Base-by-base conservation (phyloP, 768 basidiomycete genomes). In the Boletus pseudopeckii region DNA sequence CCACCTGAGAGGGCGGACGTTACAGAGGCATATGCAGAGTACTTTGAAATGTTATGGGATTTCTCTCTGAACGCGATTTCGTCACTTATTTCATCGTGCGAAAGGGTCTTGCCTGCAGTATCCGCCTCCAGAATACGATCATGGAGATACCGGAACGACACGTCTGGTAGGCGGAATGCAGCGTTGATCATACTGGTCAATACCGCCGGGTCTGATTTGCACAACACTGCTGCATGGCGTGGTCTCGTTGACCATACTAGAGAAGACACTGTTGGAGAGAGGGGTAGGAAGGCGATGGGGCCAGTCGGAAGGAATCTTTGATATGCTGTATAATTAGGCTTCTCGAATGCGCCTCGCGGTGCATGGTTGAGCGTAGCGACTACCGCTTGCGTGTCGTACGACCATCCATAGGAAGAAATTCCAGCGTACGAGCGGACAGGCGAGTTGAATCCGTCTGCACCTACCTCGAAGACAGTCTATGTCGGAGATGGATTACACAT, bases 281-380 rank as follows among this genome's bases (percentile, higher is more conserved):
- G 79, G 0, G 96, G 97, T 20, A 98, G 80, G 75, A 97, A 98
- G 0, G 95, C 95, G 40, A 98, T 87, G 3, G 96, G 96, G 0
- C 97, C 96, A 5, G 93, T 93, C 2, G 94, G 89, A 18, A 98
- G 80, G 76, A 98, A 98, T 20, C 95, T 80, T 69, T 98, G 97
- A 71, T 89, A 98, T 0, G 92, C 95, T 0, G 85, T 90, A 7
- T 81, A 84, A 63, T 91, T 92, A 10, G 80, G 81, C 9, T 73
- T 73, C 65, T 85, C 79, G 61, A 83, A 83, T 30, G 80, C 72
- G 13, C 79, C 76, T 20, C 85, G 80, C 2, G 90, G 82, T 17
- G 78, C 71, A 67, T 98, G 91, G 42, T 77, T 69, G 61, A 99
- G 79, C 0, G 92, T 97, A 4, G 91, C 91, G 34, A 99, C 97